A percentile compares a stretch with the other conserved stretches of the same genome.
phyloP scores from a whole-genome alignment of 495 filamentous ascomycete genomes.

The Amorphotheca resinae region DNA sequence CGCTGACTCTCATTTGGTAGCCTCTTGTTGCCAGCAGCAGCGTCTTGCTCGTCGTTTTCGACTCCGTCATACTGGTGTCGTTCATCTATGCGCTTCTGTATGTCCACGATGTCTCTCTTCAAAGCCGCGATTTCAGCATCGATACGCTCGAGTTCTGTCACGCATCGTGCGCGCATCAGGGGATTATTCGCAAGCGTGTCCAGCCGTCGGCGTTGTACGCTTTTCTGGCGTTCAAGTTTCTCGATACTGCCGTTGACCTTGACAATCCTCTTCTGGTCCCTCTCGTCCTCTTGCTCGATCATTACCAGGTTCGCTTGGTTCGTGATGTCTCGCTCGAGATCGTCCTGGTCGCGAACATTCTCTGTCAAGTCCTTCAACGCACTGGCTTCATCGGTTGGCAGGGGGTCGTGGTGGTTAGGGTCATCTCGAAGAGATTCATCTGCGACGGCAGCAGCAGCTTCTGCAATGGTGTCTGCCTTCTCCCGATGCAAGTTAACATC shows the following conservation, averaged over 20 bases:
- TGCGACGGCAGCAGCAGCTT: constrained; percentile 9
- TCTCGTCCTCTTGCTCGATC: constrained; percentile 72
- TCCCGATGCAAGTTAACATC: constrained; percentile 1
- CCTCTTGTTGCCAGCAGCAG: constrained; percentile 34
- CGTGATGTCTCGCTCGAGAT: constrained; percentile 65
- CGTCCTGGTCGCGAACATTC: constrained; percentile 71
- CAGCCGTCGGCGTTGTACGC: constrained; percentile 31
- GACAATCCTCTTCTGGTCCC: constrained; percentile 74
- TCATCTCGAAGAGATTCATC: constrained; percentile 14
- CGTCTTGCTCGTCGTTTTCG: constrained; percentile 27
- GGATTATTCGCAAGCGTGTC: constrained; percentile 27
- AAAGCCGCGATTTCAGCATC: constrained; percentile 47
- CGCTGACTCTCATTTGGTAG: constrained; percentile 70
- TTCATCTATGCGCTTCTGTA: constrained; percentile 64
- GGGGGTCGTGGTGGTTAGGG: neutral
- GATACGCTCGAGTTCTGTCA: constrained; percentile 50
- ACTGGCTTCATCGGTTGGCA: constrained; percentile 25
- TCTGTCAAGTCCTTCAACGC: constrained; percentile 56
- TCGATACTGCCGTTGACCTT: constrained; percentile 54
- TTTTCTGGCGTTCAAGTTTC: constrained; percentile 31
- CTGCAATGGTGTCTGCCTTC: constrained; percentile 11
- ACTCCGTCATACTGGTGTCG: constrained; percentile 41
- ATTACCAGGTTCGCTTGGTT: constrained; percentile 64
- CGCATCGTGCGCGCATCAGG: constrained; percentile 32
- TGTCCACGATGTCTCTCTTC: constrained; percentile 60